These are phyloP conservation scores for Leucocoprinus leucothites DNA, from an alignment of 768 basidiomycete species.

Conservation along the genomic window DNA sequence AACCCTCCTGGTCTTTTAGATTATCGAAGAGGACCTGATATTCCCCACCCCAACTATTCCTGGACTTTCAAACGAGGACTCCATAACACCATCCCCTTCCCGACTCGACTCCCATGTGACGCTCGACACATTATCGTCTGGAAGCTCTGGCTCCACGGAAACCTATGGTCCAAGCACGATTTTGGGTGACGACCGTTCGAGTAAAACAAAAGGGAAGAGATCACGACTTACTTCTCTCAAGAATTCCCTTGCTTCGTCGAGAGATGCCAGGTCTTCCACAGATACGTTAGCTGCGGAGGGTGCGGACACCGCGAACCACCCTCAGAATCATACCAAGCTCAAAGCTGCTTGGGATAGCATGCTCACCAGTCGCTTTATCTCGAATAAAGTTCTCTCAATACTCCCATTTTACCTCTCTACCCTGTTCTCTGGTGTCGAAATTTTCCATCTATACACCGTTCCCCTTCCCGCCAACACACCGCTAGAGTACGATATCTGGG, in stretches of 20 bases:
- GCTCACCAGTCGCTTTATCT: conserved; percentile 56
- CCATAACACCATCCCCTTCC: conserved; percentile 14
- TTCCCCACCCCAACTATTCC: conserved; percentile 50
- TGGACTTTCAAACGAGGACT: conserved; percentile 15
- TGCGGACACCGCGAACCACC: conserved; percentile 26
- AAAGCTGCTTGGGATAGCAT: conserved; percentile 66
- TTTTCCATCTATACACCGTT: conserved; percentile 45
- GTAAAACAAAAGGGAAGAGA: conserved; percentile 17
- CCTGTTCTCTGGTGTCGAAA: conserved; percentile 51
- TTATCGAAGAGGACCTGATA: conserved; percentile 71
- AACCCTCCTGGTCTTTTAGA: conserved; percentile 31
- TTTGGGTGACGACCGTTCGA: conserved; percentile 8
- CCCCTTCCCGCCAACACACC: conserved; percentile 51
- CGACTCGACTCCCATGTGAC: conserved; percentile 5
- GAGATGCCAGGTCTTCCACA: neutral
- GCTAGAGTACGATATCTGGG: conserved; percentile 15
- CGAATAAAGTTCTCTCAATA: conserved; percentile 50
- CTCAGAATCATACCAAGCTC: conserved; percentile 61
- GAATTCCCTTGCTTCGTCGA: neutral
- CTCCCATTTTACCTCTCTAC: conserved; percentile 67
- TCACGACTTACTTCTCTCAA: conserved; percentile 5
- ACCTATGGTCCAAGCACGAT: conserved; percentile 11
- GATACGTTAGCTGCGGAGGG: neutral
- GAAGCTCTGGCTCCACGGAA: conserved; percentile 18
- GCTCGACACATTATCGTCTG: neutral